These are phyloP conservation scores for Trichoderma lentiforme DNA, from an alignment of 2,329 filamentous ascomycete genomes.

Conservation along the genomic window DNA sequence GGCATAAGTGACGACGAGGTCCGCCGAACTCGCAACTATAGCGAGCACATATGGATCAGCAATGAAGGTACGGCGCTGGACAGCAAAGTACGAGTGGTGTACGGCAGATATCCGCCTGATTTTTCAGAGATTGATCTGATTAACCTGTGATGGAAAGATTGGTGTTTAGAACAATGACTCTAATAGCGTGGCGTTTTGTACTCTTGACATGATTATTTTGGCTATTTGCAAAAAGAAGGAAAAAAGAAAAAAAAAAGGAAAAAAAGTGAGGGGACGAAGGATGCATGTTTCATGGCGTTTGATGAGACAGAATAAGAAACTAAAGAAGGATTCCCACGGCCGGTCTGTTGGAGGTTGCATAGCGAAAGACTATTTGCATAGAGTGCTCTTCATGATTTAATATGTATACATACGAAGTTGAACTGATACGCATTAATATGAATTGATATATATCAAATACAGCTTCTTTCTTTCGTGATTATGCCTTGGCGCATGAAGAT, in stretches of 20 bases:
- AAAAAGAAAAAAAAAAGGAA: neutral
- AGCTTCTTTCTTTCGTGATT: neutral
- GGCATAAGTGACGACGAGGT: conserved; percentile 93
- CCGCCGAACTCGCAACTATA: conserved; percentile 69
- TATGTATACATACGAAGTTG: neutral
- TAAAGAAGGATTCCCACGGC: neutral
- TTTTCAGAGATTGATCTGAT: conserved; percentile 88
- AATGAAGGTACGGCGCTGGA: conserved; percentile 90
- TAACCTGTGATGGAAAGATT: conserved; percentile 53
- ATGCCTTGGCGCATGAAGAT: neutral
- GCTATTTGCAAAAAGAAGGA: neutral
- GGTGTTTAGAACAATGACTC: neutral
- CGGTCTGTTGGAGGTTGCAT: neutral
- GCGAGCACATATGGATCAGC: conserved; percentile 83
- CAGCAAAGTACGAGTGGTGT: conserved; percentile 77
- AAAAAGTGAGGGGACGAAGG: neutral
- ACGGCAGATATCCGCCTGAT: conserved; percentile 80
- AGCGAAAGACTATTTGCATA: neutral
- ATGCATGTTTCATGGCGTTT: conserved; percentile 10
- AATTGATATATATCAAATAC: neutral
- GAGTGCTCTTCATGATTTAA: neutral
- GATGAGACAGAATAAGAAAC: neutral
- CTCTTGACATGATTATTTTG: neutral
- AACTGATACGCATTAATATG: neutral
- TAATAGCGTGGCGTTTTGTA: conserved; percentile 1